These are phyloP conservation scores for Hanseniaspora clermontiae DNA, from an alignment of 805 yeast species.

Conservation along the genomic window DNA sequence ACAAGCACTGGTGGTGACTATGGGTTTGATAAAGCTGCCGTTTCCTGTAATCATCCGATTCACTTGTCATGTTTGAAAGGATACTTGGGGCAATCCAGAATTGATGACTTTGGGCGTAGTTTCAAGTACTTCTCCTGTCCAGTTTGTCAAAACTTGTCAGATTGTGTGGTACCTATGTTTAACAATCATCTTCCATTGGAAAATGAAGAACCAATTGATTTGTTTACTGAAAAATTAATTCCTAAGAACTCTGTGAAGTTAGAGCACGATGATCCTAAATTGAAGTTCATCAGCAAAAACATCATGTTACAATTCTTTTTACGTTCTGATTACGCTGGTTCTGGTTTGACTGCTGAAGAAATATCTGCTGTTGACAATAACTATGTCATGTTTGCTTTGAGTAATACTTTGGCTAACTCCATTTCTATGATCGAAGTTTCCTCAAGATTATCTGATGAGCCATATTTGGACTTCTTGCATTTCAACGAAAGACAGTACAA, in stretches of 20 bases:
- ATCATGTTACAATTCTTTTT: not conserved
- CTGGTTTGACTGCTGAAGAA: not conserved
- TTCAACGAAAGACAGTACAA: slow-evolving; percentile 32
- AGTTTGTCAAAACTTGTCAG: slow-evolving; percentile 63
- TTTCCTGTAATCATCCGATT: slow-evolving; percentile 90
- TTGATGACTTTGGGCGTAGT: not conserved
- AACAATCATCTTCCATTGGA: not conserved
- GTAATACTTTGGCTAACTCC: slow-evolving; percentile 32
- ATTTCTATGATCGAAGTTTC: slow-evolving; percentile 49
- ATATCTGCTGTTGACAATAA: not conserved
- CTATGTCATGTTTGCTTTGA: slow-evolving; percentile 1
- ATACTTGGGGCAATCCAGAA: slow-evolving; percentile 30
- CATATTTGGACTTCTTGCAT: slow-evolving; percentile 25
- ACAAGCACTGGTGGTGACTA: not conserved
- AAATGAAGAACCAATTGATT: not conserved
- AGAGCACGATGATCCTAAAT: not conserved
- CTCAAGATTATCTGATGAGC: slow-evolving; percentile 35
- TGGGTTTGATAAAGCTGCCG: slow-evolving; percentile 33
- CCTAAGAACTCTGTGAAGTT: not conserved
- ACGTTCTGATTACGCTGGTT: not conserved
- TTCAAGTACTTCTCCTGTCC: slow-evolving; percentile 60
- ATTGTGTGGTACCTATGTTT: slow-evolving; percentile 24
- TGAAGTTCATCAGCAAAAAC: not conserved
- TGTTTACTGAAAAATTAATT: slow-evolving; percentile 1
- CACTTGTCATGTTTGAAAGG: slow-evolving; percentile 68